Conservation (phyloP, 2,329 filamentous ascomycete genomes). For the Fusarium sterilihyphosum region DNA sequence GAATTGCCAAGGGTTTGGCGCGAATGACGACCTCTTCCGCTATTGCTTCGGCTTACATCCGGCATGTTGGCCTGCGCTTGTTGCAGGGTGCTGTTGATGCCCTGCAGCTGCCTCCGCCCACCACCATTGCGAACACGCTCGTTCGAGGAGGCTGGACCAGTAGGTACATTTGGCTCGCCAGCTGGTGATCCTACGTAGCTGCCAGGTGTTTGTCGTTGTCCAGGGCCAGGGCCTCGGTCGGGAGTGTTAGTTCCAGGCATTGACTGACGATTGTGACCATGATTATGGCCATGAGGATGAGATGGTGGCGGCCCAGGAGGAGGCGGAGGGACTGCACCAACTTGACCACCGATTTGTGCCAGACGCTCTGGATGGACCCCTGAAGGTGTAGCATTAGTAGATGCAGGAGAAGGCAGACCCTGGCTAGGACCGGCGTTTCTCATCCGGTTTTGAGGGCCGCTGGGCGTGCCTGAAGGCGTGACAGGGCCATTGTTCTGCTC, state of each 20-base stretch:
- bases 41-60: conserved; percentile 49
- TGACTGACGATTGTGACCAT: conserved; percentile 45
- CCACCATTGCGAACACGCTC: conserved; percentile 52
- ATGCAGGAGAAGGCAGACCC: conserved; percentile 39
- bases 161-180: conserved; percentile 46
- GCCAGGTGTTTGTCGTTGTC: conserved; percentile 39
- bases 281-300: conserved; percentile 29
- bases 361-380: conserved; percentile 63
- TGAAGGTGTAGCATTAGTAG: conserved; percentile 41
- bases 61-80: conserved; percentile 59
- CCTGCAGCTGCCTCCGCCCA: conserved; percentile 64
- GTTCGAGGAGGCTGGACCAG: conserved; percentile 49
- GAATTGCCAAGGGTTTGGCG: conserved; percentile 60
- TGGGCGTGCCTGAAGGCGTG: conserved; percentile 43
- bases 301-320: conserved; percentile 46
- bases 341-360: conserved; percentile 54
- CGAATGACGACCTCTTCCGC: conserved; percentile 48
- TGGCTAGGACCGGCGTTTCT: conserved; percentile 49
- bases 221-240: conserved; percentile 42
- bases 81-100: conserved; percentile 68
- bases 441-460: conserved; percentile 53
- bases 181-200: conserved; percentile 38
- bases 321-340: conserved; percentile 45
- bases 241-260: conserved; percentile 46
- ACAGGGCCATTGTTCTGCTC: conserved; percentile 48